phyloP scores from a whole-genome alignment of 1,284 basidiomycete species.

The Tilletia horrida region DNA sequence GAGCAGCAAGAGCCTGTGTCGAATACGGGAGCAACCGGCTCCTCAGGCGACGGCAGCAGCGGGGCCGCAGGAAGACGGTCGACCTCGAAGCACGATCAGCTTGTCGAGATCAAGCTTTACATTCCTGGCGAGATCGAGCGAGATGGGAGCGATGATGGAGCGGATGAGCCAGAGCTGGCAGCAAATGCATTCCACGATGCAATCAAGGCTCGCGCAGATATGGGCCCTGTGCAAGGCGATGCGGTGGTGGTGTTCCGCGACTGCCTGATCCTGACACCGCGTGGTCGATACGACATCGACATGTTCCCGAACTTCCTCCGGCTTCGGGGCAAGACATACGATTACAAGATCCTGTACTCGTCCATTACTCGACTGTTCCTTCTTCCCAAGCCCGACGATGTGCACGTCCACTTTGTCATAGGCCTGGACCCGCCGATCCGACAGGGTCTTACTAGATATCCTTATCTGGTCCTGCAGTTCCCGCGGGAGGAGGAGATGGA shows the following conservation, averaged over 20 bases:
- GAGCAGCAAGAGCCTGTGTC: constrained; percentile 52
- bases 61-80: not conserved
- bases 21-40: constrained; percentile 48
- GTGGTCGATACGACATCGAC: constrained; percentile 92
- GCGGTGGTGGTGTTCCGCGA: constrained; percentile 94
- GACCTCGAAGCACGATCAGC: constrained; percentile 60
- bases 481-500: constrained; percentile 94
- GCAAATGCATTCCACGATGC: constrained; percentile 95
- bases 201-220: constrained; percentile 94
- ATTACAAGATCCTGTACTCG: constrained; percentile 93
- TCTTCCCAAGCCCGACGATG: constrained; percentile 86
- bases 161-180: constrained; percentile 66
- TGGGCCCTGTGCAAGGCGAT: constrained; percentile 86
- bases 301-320: constrained; percentile 94
- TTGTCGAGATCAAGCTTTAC: constrained; percentile 94
- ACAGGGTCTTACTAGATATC: constrained; percentile 96
- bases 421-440: constrained; percentile 74
- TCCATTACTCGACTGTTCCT: constrained; percentile 88
- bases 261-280: constrained; percentile 89
- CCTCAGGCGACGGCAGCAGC: not conserved
- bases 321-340: constrained; percentile 94
- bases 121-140: constrained; percentile 73
- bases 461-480: constrained; percentile 97
- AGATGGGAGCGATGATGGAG: constrained; percentile 58
- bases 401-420: constrained; percentile 80